Conservation (phyloP, 176 grass and related monocot species). For the Avena sativa region DNA sequence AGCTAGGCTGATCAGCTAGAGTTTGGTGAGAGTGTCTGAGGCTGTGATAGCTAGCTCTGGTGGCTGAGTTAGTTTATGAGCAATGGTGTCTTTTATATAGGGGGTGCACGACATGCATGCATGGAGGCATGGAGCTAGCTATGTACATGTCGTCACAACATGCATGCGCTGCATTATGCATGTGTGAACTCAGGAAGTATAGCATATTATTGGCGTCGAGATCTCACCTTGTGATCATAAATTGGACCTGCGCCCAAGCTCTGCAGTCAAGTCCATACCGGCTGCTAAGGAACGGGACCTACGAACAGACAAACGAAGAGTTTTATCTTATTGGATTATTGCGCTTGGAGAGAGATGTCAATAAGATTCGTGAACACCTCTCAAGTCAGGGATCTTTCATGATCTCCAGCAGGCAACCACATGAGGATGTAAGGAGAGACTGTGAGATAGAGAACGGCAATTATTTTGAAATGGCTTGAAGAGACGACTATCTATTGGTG, state of each 20-base stretch:
- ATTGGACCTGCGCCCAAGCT: neutral
- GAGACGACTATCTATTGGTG: too few relatives aligned
- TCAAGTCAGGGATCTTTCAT: too few relatives aligned
- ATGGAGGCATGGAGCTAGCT: neutral
- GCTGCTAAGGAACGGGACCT: slow-evolving; percentile 25
- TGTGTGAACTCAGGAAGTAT: neutral
- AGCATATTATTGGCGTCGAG: neutral
- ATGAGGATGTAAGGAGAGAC: too few relatives aligned
- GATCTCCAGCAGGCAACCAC: too few relatives aligned
- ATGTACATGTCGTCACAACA: neutral
- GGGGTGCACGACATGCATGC: neutral
- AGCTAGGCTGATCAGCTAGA: neutral
- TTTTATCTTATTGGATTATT: neutral
- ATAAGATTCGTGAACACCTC: neutral
- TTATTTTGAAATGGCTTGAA: too few relatives aligned
- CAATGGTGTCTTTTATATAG: slow-evolving; percentile 42
- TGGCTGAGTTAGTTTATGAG: neutral
- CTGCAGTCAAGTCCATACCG: neutral
- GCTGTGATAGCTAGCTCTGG: neutral
- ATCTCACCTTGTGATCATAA: neutral
- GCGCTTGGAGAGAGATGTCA: slow-evolving; percentile 5
- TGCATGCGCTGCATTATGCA: neutral
- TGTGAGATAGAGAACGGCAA: too few relatives aligned
- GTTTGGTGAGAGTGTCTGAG: neutral
- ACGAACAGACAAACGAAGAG: neutral